Evolutionary conservation across 2,329 filamentous ascomycete genomes (phyloP), one percentile per base, ranked within the genome.

Genomic region (Sporothrix phasma): DNA sequence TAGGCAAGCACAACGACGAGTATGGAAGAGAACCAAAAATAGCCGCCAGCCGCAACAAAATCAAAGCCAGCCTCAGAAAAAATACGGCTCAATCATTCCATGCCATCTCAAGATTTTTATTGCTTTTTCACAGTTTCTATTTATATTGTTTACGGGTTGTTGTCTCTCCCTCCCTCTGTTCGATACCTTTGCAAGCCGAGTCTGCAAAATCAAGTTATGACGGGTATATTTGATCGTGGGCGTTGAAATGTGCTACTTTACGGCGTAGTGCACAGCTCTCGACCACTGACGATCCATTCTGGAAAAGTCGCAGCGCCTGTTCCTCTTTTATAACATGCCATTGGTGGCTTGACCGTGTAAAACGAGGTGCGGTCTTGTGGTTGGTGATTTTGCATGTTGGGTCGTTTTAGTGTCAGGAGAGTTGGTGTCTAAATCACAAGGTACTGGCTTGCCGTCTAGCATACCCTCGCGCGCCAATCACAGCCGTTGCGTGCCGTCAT

Each of bases 41-140:
- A 64, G 60, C 43, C 26, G 59, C 39, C 60, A 53, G 63, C 59
- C 62, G 62, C 62, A 37, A 56, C 34, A 10, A 17, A 56, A 5
- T n/a, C n/a, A 24, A 56, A 51, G n/a, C n/a, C n/a, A n/a, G n/a
- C n/a, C n/a, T n/a, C n/a, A n/a, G n/a, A n/a, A n/a, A n/a, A n/a
- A n/a, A n/a, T n/a, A n/a, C n/a, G n/a, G n/a, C n/a, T n/a, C n/a
- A n/a, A n/a, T n/a, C n/a, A n/a, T n/a, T n/a, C n/a, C n/a, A n/a
- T n/a, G n/a, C n/a, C n/a, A n/a, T n/a, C n/a, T n/a, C n/a, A n/a
- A n/a, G n/a, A n/a, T n/a, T n/a, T n/a, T n/a, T n/a, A n/a, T 59
- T 17, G 5, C 17, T 24, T 43, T 24, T 34, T 60, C 34, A 7
- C 41, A 53, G 22, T 39, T 61, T 29, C n/a, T 24, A 5, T 13